These are phyloP conservation scores for Plasmodium vivax DNA, from an alignment of 169 alveolate genomes.

Conservation along the genomic window DNA sequence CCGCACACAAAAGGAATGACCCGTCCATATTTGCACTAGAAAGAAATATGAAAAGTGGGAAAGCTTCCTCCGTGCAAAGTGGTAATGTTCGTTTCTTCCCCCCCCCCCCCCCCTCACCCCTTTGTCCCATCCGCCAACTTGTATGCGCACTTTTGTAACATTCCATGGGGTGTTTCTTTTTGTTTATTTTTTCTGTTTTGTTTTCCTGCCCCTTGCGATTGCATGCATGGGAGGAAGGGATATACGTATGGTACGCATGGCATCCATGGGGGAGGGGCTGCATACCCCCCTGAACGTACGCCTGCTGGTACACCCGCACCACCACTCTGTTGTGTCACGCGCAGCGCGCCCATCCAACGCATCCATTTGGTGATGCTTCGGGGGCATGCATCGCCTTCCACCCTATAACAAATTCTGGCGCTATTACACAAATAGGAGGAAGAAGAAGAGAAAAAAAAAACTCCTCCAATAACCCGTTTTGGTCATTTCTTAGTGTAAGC, in stretches of 20 bases:
- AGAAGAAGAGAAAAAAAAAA: too few species aligned
- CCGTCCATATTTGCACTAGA: background rate
- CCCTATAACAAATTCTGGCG: background rate
- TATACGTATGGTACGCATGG: too few species aligned
- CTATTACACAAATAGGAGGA: background rate
- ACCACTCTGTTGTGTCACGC: background rate
- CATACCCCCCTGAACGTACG: background rate
- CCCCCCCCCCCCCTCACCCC: background rate
- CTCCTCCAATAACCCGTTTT: background rate
- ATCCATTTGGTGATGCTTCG: background rate
- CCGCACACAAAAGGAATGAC: background rate
- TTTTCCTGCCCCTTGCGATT: background rate
- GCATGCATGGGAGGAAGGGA: background rate
- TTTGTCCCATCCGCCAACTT: background rate
- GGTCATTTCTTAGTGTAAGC: background rate
- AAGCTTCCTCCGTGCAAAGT: background rate
- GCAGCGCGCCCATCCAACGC: background rate
- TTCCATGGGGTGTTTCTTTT: background rate
- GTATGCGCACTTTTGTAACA: background rate
- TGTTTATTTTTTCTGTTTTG: background rate
- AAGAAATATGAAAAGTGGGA: background rate
- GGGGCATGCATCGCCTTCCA: background rate
- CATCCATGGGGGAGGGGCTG: background rate
- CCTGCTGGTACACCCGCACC: background rate
- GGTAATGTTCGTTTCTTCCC: background rate